A percentile compares a stretch with the other conserved stretches of the same genome.
Conservation (phyloP, 2,329 filamentous ascomycete species). For the Raffaelea albimanens region DNA sequence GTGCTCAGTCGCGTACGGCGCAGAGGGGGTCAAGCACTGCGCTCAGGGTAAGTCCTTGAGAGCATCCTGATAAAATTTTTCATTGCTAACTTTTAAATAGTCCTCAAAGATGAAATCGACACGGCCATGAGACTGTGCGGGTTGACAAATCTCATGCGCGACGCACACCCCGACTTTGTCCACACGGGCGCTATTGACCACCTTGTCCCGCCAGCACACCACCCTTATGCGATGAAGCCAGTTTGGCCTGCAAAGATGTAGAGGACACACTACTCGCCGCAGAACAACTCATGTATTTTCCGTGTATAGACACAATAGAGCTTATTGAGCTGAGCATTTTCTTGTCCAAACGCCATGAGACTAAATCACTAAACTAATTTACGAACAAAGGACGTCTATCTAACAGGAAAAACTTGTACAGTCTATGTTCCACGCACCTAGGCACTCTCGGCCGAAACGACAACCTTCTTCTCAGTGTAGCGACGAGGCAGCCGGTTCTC, state of each 20-base stretch:
- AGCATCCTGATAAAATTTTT: background rate
- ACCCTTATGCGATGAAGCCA: constrained; percentile 11
- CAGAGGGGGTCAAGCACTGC: constrained; percentile 34
- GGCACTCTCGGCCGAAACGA: background rate
- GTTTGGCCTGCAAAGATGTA: constrained; percentile 8
- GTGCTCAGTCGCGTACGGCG: constrained; percentile 29
- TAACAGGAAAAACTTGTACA: background rate
- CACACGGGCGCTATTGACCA: constrained; percentile 17
- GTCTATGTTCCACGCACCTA: background rate
- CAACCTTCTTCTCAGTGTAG: constrained; percentile 25
- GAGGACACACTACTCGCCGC: background rate
- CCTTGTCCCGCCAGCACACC: constrained; percentile 7
- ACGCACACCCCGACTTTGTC: constrained; percentile 13
- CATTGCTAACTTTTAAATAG: constrained; percentile 13
- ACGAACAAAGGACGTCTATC: too few relatives aligned
- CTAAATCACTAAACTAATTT: too few relatives aligned
- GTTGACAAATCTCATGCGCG: constrained; percentile 14
- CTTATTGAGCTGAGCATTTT: too few relatives aligned
- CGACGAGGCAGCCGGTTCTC: constrained; percentile 52
- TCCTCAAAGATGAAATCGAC: constrained; percentile 26
- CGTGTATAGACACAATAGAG: background rate
- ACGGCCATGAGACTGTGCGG: constrained; percentile 26
- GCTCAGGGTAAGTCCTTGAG: constrained; percentile 22
- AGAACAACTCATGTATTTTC: background rate
- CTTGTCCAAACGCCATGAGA: too few relatives aligned